Percentiles rank a stretch among this genome's conserved stretches.
Conservation (phyloP, 2,329 filamentous ascomycete genomes). For the Chaetomium sp. region DNA sequence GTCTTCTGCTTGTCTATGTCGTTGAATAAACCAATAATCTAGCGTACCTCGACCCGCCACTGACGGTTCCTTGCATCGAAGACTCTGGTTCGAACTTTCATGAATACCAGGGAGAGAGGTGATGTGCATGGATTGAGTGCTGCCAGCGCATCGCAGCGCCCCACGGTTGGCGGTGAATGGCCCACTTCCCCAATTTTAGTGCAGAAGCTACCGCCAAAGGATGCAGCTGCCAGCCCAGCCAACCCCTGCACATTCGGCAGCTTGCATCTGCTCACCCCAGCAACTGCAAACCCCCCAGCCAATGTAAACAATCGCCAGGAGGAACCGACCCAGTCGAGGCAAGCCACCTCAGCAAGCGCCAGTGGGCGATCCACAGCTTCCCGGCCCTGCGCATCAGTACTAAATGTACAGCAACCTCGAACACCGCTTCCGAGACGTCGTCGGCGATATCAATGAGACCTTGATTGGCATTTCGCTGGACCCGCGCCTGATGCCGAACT, state of each 20-base stretch:
- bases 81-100: not conserved
- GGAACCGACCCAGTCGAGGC: not conserved
- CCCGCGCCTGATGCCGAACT: conserved; percentile 39
- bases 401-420: conserved; percentile 37
- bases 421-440: conserved; percentile 44
- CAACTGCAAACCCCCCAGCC: conserved; percentile 30
- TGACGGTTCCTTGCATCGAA: not conserved
- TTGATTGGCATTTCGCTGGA: conserved; percentile 48
- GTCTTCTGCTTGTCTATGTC: not conserved
- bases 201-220: conserved; percentile 12
- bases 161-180: not conserved
- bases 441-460: conserved; percentile 46
- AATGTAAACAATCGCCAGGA: conserved; percentile 32
- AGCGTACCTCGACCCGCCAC: not conserved
- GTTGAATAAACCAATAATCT: not conserved
- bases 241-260: conserved; percentile 13
- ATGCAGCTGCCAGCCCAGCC: not conserved
- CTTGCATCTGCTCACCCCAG: conserved; percentile 26
- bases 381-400: not conserved
- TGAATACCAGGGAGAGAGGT: not conserved
- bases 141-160: conserved; percentile 13
- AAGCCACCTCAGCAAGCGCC: conserved; percentile 11
- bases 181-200: conserved; percentile 15
- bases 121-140: not conserved
- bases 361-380: conserved; percentile 16